Conservation (phyloP, 2,329 filamentous ascomycete species). For the Sclerotinia trifoliorum region DNA sequence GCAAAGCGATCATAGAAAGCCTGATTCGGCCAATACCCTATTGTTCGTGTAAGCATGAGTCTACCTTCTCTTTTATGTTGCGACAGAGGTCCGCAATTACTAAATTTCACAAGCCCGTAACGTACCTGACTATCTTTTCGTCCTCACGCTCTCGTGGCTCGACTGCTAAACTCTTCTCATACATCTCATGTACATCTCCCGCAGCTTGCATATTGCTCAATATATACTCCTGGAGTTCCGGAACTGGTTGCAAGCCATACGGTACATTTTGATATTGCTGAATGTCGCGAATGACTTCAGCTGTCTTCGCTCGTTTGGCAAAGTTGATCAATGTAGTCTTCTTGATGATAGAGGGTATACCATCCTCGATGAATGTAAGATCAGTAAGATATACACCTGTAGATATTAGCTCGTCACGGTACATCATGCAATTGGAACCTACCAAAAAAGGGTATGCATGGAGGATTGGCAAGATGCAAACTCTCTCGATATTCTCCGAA, state of each 20-base stretch:
- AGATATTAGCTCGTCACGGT: constrained; percentile 24
- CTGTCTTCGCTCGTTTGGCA: constrained; percentile 95
- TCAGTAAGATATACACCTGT: constrained; percentile 93
- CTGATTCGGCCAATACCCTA: constrained; percentile 61
- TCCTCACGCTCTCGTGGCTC: constrained; percentile 96
- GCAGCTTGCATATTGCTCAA: constrained; percentile 93
- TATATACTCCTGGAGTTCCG: constrained; percentile 95
- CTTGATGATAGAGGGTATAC: constrained; percentile 93
- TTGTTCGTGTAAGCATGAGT: constrained; percentile 36
- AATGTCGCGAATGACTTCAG: constrained; percentile 96
- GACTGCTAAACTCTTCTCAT: constrained; percentile 90
- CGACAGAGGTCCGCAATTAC: constrained; percentile 14
- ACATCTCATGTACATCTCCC: constrained; percentile 98
- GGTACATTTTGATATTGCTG: constrained; percentile 98
- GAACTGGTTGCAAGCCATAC: constrained; percentile 86
- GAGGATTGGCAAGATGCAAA: constrained; percentile 87
- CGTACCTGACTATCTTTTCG: constrained; percentile 93
- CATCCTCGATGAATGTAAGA: constrained; percentile 97
- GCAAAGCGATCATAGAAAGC: constrained; percentile 49
- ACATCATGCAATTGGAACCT: constrained; percentile 40
- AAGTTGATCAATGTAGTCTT: constrained; percentile 98
- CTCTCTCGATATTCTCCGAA: constrained; percentile 96
- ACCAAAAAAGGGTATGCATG: constrained; percentile 98
- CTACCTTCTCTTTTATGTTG: constrained; percentile 20
- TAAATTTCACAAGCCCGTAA: constrained; percentile 22